phyloP scores from a whole-genome alignment of 2,329 filamentous ascomycete species.

The Colletotrichum sp. region DNA sequence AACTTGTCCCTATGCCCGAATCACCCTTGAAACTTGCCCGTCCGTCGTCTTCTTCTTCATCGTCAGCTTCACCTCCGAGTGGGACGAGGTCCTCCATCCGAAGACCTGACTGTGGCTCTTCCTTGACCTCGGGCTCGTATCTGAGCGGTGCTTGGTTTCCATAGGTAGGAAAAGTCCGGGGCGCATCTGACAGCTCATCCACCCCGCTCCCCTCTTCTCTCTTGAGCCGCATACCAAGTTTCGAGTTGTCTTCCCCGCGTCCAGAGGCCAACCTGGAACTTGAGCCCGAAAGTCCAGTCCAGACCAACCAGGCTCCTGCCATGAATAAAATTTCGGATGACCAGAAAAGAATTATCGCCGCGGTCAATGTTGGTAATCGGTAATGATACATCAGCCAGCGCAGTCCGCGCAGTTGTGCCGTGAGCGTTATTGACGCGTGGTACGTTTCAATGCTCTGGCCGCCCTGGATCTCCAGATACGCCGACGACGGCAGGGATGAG shows the following conservation, averaged over 20 bases:
- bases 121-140: slow-evolving; percentile 42
- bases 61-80: slow-evolving; percentile 48
- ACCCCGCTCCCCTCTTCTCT: slow-evolving; percentile 32
- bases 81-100: slow-evolving; percentile 38
- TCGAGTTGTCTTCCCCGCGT: slow-evolving; percentile 5
- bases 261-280: slow-evolving; percentile 23
- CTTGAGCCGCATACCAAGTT: slow-evolving; percentile 18
- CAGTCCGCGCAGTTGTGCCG: slow-evolving; percentile 77
- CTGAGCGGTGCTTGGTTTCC: slow-evolving; percentile 45
- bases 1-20: slow-evolving; percentile 61
- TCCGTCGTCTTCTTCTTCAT: slow-evolving; percentile 35
- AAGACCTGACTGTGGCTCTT: slow-evolving; percentile 26
- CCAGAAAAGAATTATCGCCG: slow-evolving; percentile 80
- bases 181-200: slow-evolving; percentile 42
- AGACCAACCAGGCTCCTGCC: slow-evolving; percentile 68
- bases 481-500: slow-evolving; percentile 46
- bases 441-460: slow-evolving; percentile 79
- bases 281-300: slow-evolving; percentile 22
- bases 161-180: slow-evolving; percentile 48
- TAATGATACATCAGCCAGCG: slow-evolving; percentile 89
- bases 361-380: slow-evolving; percentile 69
- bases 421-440: slow-evolving; percentile 68
- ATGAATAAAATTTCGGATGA: slow-evolving; percentile 72
- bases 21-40: slow-evolving; percentile 38
- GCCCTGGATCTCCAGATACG: slow-evolving; percentile 71